Evolutionary conservation across 345 rosid genomes (phyloP), one percentile per base, ranked within the genome.

Genomic region (Trapa bicornis): DNA sequence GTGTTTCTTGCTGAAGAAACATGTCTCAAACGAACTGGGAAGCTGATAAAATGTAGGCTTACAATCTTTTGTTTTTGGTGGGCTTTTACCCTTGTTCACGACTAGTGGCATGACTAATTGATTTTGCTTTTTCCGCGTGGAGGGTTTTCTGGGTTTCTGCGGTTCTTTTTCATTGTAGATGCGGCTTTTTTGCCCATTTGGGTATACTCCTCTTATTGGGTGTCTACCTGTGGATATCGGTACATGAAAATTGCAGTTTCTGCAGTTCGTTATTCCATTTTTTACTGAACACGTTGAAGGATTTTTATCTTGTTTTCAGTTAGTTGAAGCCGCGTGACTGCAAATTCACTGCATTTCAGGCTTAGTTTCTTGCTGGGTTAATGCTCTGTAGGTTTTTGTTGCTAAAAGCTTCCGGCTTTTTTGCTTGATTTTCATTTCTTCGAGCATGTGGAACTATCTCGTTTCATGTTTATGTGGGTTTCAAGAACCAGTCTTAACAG

Each of bases 21-120:
- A 80, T 80, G 98, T 83, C 98, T 83, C 98, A 92, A 80, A 87
- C 92, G 75, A 92, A 92, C 86, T 92, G 98, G 98, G 95, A 92
- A 87, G 98, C 98, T 74, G 98, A 92, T 89, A 92, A 92, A 92
- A 92, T 92, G 98, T 92, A 80, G 84, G 90, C 72, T 37, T 61
- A 36, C 72, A 37, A 56, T 65, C 68, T 65, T 29, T 42, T 2
- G 37, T 37, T 1, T 41, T 3, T 57, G 39, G 29, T 22, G 33
- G 45, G 12, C 37, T n/a, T 13, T 2, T 36, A 13, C 9, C 2
- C 47, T 41, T 43, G 29, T 16, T 14, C 43, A 12, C 13, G n/a
- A 22, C n/a, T 38, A 64, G 16, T 64, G 32, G 29, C 37, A 1
- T 41, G 35, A n/a, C 47, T 14, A 45, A 57, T 47, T 50, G 58